phyloP scores from a whole-genome alignment of 495 filamentous ascomycete genomes.

The Penicillium lagena region DNA sequence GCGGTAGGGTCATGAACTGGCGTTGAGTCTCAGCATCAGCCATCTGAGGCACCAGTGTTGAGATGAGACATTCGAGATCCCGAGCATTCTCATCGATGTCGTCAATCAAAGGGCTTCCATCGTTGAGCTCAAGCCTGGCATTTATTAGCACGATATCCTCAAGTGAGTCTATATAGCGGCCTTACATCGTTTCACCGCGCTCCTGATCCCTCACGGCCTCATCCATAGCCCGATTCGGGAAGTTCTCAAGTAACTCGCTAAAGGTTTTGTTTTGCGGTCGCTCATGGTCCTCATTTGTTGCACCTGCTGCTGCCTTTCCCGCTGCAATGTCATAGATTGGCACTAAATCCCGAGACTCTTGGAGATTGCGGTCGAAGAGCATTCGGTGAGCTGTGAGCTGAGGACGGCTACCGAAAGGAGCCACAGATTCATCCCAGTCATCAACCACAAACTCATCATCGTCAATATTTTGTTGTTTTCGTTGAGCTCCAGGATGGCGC shows the following conservation, averaged over 20 bases:
- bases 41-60: constrained; percentile 5
- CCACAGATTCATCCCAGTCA: constrained; percentile 30
- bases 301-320: constrained; percentile 3
- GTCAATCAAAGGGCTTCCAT: constrained; percentile 13
- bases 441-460: constrained; percentile 29
- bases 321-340: constrained; percentile 21
- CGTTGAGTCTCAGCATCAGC: background rate
- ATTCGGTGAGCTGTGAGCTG: constrained; percentile 1
- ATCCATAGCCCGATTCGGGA: constrained; percentile 6
- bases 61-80: constrained; percentile 18
- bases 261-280: constrained; percentile 7
- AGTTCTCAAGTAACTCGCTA: constrained; percentile 6
- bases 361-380: constrained; percentile 5
- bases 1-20: constrained; percentile 15
- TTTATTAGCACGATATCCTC: constrained; percentile 1
- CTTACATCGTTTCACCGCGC: constrained; percentile 20
- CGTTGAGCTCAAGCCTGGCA: constrained; percentile 24
- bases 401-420: background rate
- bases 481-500: constrained; percentile 5
- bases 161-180: background rate
- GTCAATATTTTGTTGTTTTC: constrained; percentile 1
- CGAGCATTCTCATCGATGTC: constrained; percentile 30
- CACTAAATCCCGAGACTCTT: constrained; percentile 28
- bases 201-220: background rate
- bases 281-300: background rate